phyloP scores from a whole-genome alignment of 352 stramenopile species.

The Aphanomyces euteiches region DNA sequence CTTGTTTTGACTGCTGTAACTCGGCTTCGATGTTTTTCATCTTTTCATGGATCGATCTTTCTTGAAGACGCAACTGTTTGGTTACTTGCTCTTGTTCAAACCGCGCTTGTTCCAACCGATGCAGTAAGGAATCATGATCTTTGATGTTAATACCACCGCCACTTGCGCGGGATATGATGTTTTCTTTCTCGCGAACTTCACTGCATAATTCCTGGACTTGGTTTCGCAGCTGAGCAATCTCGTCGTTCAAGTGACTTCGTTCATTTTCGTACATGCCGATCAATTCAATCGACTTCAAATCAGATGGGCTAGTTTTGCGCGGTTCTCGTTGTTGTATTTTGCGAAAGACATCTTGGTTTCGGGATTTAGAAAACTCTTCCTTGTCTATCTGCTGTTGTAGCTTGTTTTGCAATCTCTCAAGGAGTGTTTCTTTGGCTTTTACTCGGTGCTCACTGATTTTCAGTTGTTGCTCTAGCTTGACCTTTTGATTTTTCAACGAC shows the following conservation, averaged over 20 bases:
- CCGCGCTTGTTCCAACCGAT: slow-evolving; percentile 66
- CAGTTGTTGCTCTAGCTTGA: slow-evolving; percentile 75
- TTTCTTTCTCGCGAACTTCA: slow-evolving; percentile 77
- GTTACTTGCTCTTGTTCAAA: slow-evolving; percentile 67
- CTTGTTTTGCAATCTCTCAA: slow-evolving; percentile 79
- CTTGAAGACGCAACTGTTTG: slow-evolving; percentile 55
- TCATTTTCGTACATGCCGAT: slow-evolving; percentile 71
- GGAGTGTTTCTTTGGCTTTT: slow-evolving; percentile 77
- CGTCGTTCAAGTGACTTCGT: slow-evolving; percentile 64
- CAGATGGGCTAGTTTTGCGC: slow-evolving; percentile 47
- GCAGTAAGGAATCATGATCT: slow-evolving; percentile 62
- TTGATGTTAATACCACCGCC: slow-evolving; percentile 32
- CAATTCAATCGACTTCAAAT: slow-evolving; percentile 63
- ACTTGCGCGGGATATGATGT: slow-evolving; percentile 27
- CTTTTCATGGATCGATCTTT: slow-evolving; percentile 75
- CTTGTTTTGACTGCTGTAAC: slow-evolving; percentile 53
- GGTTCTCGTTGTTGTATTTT: slow-evolving; percentile 66
- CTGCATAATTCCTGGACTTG: slow-evolving; percentile 51
- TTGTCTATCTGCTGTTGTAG: slow-evolving; percentile 76
- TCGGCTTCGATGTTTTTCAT: slow-evolving; percentile 71
- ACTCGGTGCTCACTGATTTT: slow-evolving; percentile 84
- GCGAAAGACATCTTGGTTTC: slow-evolving; percentile 55
- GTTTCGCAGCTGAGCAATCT: slow-evolving; percentile 59
- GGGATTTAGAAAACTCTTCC: slow-evolving; percentile 54
- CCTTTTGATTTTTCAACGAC: slow-evolving; percentile 53